Evolutionary conservation across 176 grass and related monocot genomes (phyloP).

Genomic region (Rhynchospora tenuis): DNA sequence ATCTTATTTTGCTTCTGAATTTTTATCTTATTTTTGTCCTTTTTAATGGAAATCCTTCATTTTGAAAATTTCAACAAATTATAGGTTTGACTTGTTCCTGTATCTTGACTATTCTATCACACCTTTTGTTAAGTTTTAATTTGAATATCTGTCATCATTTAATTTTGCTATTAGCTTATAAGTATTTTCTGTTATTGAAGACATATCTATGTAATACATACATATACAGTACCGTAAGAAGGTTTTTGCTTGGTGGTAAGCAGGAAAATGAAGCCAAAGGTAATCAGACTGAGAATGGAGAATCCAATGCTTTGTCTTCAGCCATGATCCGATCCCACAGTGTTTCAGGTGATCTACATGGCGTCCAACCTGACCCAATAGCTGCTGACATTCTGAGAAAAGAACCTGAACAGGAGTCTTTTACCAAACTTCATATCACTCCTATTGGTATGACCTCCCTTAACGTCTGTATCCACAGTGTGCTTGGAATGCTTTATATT

Average conservation of each 20-base stretch:
- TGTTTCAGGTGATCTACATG: conserved; percentile 87
- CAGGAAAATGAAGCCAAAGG: conserved; percentile 60
- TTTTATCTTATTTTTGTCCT: neutral
- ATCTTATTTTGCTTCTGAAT: neutral
- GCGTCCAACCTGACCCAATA: conserved; percentile 77
- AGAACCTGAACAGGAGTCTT: conserved; percentile 91
- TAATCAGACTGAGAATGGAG: conserved; percentile 56
- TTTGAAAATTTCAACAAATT: neutral
- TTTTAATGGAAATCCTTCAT: neutral
- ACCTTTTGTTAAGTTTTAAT: neutral
- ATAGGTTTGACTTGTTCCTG: neutral
- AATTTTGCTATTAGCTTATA: neutral
- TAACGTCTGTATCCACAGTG: neutral
- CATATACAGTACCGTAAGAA: neutral
- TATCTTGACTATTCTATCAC: neutral
- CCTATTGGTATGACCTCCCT: conserved; percentile 49
- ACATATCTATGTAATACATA: neutral
- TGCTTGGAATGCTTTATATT: neutral
- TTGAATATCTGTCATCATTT: neutral
- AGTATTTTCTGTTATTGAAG: neutral
- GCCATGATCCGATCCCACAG: conserved; percentile 78
- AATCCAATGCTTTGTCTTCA: conserved; percentile 44
- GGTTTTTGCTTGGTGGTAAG: conserved; percentile 14
- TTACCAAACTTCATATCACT: conserved; percentile 70
- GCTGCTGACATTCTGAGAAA: conserved; percentile 97